Evolutionary conservation across 139 green algal genomes (phyloP).

Genomic region (Gonium pectorale): DNA sequence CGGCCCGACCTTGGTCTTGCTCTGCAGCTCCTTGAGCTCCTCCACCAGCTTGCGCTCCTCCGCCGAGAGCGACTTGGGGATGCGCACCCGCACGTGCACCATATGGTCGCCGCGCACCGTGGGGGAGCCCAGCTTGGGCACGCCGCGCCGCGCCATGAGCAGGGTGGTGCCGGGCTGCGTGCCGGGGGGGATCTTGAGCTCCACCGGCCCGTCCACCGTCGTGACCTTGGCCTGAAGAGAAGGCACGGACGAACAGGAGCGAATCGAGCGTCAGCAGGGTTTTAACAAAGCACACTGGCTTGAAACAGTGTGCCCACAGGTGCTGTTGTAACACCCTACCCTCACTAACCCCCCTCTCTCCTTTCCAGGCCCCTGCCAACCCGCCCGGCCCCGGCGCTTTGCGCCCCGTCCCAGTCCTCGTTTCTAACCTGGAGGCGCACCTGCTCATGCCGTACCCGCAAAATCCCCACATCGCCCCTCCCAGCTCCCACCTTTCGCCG

Average conservation of each 20-base stretch:
- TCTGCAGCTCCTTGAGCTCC: conserved; percentile 82
- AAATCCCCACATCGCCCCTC: too few relatives aligned
- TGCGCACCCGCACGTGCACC: conserved; percentile 92
- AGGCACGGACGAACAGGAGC: neutral
- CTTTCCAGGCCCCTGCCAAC: too few relatives aligned
- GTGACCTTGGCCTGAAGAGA: conserved; percentile 81
- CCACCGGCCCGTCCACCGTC: conserved; percentile 95
- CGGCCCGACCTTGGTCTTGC: conserved; percentile 62
- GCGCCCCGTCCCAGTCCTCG: too few relatives aligned
- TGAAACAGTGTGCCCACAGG: too few relatives aligned
- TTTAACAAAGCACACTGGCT: too few relatives aligned
- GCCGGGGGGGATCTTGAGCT: conserved; percentile 96
- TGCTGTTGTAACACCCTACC: too few relatives aligned
- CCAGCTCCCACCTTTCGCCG: too few relatives aligned
- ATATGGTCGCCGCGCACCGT: conserved; percentile 90
- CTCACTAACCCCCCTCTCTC: too few relatives aligned
- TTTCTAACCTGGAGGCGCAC: too few relatives aligned
- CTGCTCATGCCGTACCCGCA: too few relatives aligned
- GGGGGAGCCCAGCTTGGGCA: conserved; percentile 87
- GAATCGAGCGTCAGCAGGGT: neutral
- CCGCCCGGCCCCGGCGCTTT: too few relatives aligned
- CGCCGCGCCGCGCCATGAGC: conserved; percentile 97
- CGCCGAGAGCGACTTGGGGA: conserved; percentile 85
- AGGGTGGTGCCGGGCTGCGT: conserved; percentile 98
- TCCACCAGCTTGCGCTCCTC: conserved; percentile 96